These are phyloP conservation scores for Suillus subalutaceus DNA, from an alignment of 768 basidiomycete genomes.

Conservation along the genomic window DNA sequence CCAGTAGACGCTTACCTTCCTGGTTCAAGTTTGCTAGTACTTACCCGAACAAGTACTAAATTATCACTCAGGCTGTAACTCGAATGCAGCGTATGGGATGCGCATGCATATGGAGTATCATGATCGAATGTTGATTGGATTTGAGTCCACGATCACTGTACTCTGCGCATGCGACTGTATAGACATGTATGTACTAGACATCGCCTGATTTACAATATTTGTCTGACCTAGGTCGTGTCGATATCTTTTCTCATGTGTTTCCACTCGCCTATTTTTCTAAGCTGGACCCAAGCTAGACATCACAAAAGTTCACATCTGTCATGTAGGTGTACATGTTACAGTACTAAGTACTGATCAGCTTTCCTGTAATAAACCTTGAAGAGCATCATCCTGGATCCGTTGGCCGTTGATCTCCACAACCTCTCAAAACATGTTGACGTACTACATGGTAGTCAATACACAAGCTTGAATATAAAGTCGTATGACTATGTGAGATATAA, in stretches of 20 bases:
- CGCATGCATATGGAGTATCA: too few species aligned
- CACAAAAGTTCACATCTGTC: too few species aligned
- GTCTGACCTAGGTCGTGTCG: not conserved
- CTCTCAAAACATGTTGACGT: not conserved
- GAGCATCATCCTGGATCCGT: not conserved
- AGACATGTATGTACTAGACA: not conserved
- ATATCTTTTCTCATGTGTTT: not conserved
- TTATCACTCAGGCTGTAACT: too few species aligned
- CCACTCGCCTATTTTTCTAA: too few species aligned
- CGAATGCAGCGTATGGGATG: too few species aligned
- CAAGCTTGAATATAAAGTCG: not conserved
- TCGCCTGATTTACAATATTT: too few species aligned
- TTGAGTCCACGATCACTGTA: too few species aligned
- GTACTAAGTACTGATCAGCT: not conserved
- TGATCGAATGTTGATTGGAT: too few species aligned
- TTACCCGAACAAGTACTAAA: too few species aligned
- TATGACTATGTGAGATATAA: too few species aligned
- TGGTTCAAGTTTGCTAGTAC: too few species aligned
- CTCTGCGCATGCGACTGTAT: not conserved
- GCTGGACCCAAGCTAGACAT: too few species aligned
- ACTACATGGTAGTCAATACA: not conserved
- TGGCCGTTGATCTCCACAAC: not conserved
- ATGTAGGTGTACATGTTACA: not conserved
- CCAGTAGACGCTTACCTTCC: not conserved
- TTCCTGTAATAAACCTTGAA: not conserved